Evolutionary conservation across 768 basidiomycete genomes (phyloP).

Genomic region (Leccinum olivaceopallidum): DNA sequence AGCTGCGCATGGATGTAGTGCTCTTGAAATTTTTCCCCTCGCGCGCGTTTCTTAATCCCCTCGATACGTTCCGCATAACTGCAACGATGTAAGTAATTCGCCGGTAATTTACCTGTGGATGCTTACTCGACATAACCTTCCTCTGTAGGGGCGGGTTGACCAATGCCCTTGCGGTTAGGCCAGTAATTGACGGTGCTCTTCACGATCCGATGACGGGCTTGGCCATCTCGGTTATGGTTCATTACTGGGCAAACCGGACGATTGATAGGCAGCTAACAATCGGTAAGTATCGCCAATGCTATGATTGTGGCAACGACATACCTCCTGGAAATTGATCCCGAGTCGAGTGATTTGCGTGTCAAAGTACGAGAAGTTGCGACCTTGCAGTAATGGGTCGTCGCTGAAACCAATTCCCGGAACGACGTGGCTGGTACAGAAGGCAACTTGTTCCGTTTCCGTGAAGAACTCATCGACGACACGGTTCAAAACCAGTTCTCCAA

Average conservation of each 20-base stretch:
- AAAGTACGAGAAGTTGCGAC: slow-evolving; percentile 84
- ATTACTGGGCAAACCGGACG: slow-evolving; percentile 74
- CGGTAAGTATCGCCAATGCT: background rate
- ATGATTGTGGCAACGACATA: slow-evolving; percentile 19
- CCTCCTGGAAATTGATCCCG: slow-evolving; percentile 78
- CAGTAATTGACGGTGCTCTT: slow-evolving; percentile 72
- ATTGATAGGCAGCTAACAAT: slow-evolving; percentile 73
- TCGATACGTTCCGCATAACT: slow-evolving; percentile 51
- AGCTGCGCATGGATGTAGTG: slow-evolving; percentile 72
- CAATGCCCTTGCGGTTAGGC: slow-evolving; percentile 68
- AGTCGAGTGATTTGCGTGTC: slow-evolving; percentile 83
- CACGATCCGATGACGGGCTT: slow-evolving; percentile 54
- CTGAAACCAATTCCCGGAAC: slow-evolving; percentile 72
- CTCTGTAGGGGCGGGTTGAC: slow-evolving; percentile 45
- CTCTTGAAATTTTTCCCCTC: slow-evolving; percentile 77
- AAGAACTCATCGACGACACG: slow-evolving; percentile 75
- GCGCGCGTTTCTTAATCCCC: slow-evolving; percentile 60
- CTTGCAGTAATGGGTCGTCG: slow-evolving; percentile 80
- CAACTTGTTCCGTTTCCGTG: slow-evolving; percentile 85
- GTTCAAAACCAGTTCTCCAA: slow-evolving; percentile 74
- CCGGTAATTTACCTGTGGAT: background rate
- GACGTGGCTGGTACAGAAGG: slow-evolving; percentile 70
- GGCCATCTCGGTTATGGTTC: slow-evolving; percentile 67
- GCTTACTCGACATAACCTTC: slow-evolving; percentile 59
- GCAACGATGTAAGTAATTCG: slow-evolving; percentile 10